Percentiles rank a stretch among this genome's conserved stretches.
Evolutionary conservation across 495 filamentous ascomycete genomes (phyloP).

Genomic region (Podospora pseudoanserina): DNA sequence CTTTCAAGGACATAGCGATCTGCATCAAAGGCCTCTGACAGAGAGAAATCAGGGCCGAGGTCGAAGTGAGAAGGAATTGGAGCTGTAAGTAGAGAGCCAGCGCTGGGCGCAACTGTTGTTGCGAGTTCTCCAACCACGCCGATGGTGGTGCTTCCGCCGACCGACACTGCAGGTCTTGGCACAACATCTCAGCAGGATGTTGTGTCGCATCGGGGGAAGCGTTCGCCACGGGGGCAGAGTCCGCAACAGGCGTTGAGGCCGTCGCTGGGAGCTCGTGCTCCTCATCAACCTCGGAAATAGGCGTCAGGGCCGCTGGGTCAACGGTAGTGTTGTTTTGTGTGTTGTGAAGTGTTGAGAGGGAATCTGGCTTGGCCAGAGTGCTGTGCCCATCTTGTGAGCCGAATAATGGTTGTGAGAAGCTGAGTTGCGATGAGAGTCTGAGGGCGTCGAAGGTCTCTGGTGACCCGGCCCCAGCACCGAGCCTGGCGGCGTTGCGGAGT

Average conservation of each 20-base stretch:
- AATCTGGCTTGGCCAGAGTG: neutral
- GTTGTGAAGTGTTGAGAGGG: neutral
- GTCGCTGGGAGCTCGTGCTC: conserved; percentile 20
- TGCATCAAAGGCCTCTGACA: conserved; percentile 51
- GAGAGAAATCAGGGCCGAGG: conserved; percentile 65
- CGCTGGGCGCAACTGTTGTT: conserved; percentile 52
- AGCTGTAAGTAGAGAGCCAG: conserved; percentile 56
- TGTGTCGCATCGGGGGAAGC: conserved; percentile 90
- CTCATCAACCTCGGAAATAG: conserved; percentile 39
- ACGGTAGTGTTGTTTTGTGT: conserved; percentile 6
- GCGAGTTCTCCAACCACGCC: conserved; percentile 57
- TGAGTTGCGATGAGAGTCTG: conserved; percentile 42
- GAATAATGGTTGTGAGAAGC: conserved; percentile 51
- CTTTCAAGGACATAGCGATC: conserved; percentile 75
- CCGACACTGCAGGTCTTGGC: conserved; percentile 98
- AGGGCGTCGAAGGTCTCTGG: conserved; percentile 31
- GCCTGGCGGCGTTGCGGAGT: conserved; percentile 47
- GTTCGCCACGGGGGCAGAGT: conserved; percentile 38
- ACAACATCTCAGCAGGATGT: conserved; percentile 99
- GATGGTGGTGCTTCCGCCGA: conserved; percentile 56
- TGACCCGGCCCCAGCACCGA: conserved; percentile 40
- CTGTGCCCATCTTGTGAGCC: conserved; percentile 37
- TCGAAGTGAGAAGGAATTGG: conserved; percentile 61
- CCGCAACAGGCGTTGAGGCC: conserved; percentile 25
- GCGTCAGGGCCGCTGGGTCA: conserved; percentile 48